Base-by-base conservation (phyloP, 495 filamentous ascomycete genomes). In the Bombardia bombarda region DNA sequence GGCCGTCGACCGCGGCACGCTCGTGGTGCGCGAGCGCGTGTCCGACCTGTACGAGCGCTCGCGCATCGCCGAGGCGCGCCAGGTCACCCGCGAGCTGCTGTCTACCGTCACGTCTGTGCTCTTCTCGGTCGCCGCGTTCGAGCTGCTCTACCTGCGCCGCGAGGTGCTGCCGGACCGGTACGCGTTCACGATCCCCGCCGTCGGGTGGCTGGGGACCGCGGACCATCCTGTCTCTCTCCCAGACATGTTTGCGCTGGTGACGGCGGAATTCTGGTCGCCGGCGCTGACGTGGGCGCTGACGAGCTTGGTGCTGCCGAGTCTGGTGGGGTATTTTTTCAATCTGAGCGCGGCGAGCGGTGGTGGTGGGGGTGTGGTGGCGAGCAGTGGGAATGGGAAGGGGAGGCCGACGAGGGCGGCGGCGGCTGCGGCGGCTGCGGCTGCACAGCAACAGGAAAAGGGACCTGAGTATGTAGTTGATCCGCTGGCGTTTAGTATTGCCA, bases 311-410 rank as follows among this genome's bases (percentile, higher is more conserved):
- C 38, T 90, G 47, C 92, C 92, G 3, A 52, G 80, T 41, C 42
- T 82, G 20, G 72, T 77, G 26, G 86, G 84, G 1, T 96, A 88
- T 56, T 90, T 96, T 58, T 78, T 93, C 70, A 96, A 98, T 60
- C 55, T 96, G 51, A 84, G 77, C 35, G 62, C 58, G 46, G 65
- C 59, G 41, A 49, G 57, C 50, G 48, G 53, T 47, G n/a, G n/a
- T n/a, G n/a, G n/a, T n/a, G n/a, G n/a, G n/a, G n/a, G n/a, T n/a
- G n/a, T n/a, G n/a, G 39, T 49, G 34, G 22, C 34, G 26, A 31
- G 33, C 32, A 51, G 53, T 52, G 3, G 9, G 5, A 21, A 7
- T n/a, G 17, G 23, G 9, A 51, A 53, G 33, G 52, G 56, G 38
- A 58, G 68, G 48, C 49, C 49, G 38, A 38, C 55, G 10, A 45